Evolutionary conservation across 371 early-diverging fungal genomes (phyloP).

Genomic region (Apophysomyces sp.): DNA sequence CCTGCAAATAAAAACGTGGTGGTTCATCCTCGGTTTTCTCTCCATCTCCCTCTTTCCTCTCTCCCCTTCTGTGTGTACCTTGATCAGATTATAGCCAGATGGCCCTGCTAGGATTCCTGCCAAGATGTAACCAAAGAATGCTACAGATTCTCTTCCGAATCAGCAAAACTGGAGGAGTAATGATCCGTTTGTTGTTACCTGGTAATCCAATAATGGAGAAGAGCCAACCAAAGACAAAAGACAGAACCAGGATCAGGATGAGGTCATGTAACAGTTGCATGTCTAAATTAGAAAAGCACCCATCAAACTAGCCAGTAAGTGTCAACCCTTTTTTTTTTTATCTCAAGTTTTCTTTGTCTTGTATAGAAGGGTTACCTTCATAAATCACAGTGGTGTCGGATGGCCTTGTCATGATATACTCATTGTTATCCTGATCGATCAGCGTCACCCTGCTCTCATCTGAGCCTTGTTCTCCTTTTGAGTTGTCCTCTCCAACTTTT

Average conservation of each 20-base stretch:
- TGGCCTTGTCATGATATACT: slow-evolving; percentile 55
- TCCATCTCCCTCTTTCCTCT: neutral
- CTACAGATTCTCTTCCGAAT: slow-evolving; percentile 14
- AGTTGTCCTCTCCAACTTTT: slow-evolving; percentile 24
- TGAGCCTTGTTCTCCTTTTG: neutral
- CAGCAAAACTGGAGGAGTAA: neutral
- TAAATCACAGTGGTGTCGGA: slow-evolving; percentile 54
- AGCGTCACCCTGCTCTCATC: slow-evolving; percentile 19
- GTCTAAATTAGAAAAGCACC: slow-evolving; percentile 27
- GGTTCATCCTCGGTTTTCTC: slow-evolving; percentile 7
- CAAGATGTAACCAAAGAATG: slow-evolving; percentile 65
- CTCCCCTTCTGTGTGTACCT: slow-evolving; percentile 26
- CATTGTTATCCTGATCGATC: slow-evolving; percentile 55
- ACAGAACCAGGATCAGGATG: slow-evolving; percentile 46
- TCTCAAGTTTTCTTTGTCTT: neutral
- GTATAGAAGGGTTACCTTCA: slow-evolving; percentile 44
- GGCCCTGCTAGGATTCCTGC: slow-evolving; percentile 61
- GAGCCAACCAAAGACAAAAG: slow-evolving; percentile 47
- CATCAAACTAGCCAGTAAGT: neutral
- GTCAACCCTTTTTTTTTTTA: neutral
- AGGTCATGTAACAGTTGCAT: slow-evolving; percentile 55
- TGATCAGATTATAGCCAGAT: slow-evolving; percentile 50
- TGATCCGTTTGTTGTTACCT: slow-evolving; percentile 16
- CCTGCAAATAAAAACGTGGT: slow-evolving; percentile 17
- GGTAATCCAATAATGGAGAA: slow-evolving; percentile 47